A percentile compares a stretch with the other conserved stretches of the same genome.
Conservation (phyloP, 768 basidiomycete genomes). For the Fomitopsis pulvina region DNA sequence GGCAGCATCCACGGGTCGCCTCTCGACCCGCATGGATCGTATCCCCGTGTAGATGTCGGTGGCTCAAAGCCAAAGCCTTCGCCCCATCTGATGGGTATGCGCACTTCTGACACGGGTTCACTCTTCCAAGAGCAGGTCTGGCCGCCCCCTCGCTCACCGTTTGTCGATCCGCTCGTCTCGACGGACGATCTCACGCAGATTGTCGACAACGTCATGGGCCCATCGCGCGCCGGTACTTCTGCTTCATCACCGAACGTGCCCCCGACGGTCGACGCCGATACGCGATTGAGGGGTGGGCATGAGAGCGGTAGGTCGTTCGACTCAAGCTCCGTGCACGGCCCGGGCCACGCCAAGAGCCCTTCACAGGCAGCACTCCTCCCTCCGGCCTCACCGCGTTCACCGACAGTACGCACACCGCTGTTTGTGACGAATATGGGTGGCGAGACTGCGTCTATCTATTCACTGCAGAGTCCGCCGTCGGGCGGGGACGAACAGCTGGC, state of each 20-base stretch:
- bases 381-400: slow-evolving; percentile 8
- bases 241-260: neutral
- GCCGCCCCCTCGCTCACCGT: slow-evolving; percentile 20
- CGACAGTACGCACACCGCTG: slow-evolving; percentile 10
- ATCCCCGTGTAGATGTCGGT: neutral
- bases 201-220: slow-evolving; percentile 25
- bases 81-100: slow-evolving; percentile 18
- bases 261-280: neutral
- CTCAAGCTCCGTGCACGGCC: neutral
- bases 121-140: slow-evolving; percentile 26
- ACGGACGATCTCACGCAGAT: slow-evolving; percentile 21
- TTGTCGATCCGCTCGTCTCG: slow-evolving; percentile 23
- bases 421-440: slow-evolving; percentile 18
- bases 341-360: slow-evolving; percentile 4
- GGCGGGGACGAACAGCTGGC: neutral
- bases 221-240: neutral
- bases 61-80: slow-evolving; percentile 1
- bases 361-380: slow-evolving; percentile 14
- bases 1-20: slow-evolving; percentile 8
- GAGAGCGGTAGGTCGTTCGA: neutral
- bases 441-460: slow-evolving; percentile 7
- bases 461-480: neutral
- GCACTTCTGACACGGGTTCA: slow-evolving; percentile 23
- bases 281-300: neutral
- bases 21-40: slow-evolving; percentile 10